A percentile compares a stretch with the other conserved stretches of the same genome.
These are phyloP conservation scores for Kwoniella mangroviensis DNA, from an alignment of 768 basidiomycete species.

Conservation along the genomic window DNA sequence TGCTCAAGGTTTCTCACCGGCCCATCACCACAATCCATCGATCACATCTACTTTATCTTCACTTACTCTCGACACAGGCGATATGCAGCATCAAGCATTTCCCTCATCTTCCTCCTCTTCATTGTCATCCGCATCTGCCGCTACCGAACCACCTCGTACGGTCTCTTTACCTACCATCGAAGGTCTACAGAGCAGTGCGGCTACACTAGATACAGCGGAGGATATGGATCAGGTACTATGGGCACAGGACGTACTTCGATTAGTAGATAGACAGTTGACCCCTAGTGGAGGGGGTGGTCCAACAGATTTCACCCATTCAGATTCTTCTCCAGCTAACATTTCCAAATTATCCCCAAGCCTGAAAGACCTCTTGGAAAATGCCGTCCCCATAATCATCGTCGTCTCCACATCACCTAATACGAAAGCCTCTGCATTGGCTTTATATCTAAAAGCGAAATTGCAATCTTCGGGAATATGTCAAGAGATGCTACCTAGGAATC, in stretches of 20 bases:
- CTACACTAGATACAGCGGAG: constrained; percentile 64
- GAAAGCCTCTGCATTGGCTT: constrained; percentile 69
- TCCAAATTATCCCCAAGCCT: constrained; percentile 68
- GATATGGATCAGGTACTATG: constrained; percentile 72
- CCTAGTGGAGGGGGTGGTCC: constrained; percentile 59
- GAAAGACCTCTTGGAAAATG: constrained; percentile 66
- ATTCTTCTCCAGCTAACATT: constrained; percentile 56
- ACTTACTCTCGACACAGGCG: neutral
- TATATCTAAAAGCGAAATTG: constrained; percentile 77
- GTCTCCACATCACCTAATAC: constrained; percentile 53
- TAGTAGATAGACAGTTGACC: constrained; percentile 68
- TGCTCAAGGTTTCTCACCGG: neutral
- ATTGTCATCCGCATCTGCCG: constrained; percentile 26
- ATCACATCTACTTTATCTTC: constrained; percentile 11
- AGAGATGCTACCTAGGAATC: constrained; percentile 68
- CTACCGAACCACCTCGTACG: constrained; percentile 61
- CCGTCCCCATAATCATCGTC: constrained; percentile 64
- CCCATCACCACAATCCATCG: neutral
- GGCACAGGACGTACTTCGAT: constrained; percentile 79
- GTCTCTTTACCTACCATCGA: constrained; percentile 71
- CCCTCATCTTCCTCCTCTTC: constrained; percentile 34
- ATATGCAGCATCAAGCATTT: constrained; percentile 22
- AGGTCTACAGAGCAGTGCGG: constrained; percentile 61
- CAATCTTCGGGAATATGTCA: constrained; percentile 67
- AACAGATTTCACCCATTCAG: constrained; percentile 33